phyloP scores from a whole-genome alignment of 768 basidiomycete species.

The Lyophyllum shimeji region DNA sequence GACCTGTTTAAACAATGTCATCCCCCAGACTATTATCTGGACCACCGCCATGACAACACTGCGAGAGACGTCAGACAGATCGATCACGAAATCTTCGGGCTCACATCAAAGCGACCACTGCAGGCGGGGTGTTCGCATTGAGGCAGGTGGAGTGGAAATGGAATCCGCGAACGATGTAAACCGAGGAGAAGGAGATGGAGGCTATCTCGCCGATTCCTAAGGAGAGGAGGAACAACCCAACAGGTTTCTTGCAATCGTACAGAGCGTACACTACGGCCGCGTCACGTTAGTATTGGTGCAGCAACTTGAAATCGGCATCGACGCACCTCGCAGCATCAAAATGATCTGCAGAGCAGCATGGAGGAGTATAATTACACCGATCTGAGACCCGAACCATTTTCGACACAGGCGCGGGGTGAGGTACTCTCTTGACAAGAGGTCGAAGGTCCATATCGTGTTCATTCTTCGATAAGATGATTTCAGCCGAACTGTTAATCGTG shows the following conservation, averaged over 20 bases:
- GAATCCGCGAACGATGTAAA: background rate
- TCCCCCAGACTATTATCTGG: background rate
- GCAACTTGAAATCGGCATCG: too few relatives aligned
- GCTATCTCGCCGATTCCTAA: background rate
- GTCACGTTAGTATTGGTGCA: background rate
- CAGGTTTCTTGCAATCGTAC: background rate
- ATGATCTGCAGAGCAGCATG: background rate
- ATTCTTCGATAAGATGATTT: background rate
- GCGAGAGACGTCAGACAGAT: background rate
- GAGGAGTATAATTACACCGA: background rate
- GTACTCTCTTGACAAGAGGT: background rate
- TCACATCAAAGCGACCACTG: background rate
- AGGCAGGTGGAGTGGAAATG: background rate
- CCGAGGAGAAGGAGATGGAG: background rate
- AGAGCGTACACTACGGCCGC: background rate
- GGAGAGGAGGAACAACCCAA: background rate
- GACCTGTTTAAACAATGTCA: background rate
- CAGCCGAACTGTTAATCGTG: background rate
- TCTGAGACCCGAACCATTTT: background rate
- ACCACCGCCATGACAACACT: background rate
- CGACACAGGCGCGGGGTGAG: background rate
- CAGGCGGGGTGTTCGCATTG: background rate
- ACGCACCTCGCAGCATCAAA: constrained; percentile 6
- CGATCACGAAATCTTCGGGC: background rate
- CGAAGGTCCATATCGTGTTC: background rate